Base-by-base conservation (phyloP, 139 green algal genomes). In the Dunaliella primolecta region DNA sequence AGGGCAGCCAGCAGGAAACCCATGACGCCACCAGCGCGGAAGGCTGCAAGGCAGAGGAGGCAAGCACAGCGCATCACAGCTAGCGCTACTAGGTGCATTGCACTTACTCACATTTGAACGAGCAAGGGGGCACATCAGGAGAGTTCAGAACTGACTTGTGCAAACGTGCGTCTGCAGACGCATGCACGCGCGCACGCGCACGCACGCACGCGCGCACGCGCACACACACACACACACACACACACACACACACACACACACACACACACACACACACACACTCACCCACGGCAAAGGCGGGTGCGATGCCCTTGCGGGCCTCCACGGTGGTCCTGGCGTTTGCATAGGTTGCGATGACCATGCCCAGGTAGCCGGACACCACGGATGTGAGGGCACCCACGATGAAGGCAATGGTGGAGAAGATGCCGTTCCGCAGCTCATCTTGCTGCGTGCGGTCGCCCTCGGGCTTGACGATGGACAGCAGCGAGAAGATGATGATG, bases 11-110 rank as follows among this genome's bases (percentile, higher is more conserved):
- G 91, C 82, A 98, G 84, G 91, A 99, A 99, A 80, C 97, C 97
- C 97, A 99, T 99, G 35, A 99, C 97, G 29, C 97, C 95, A 74
- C 97, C 97, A 81, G 96, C 97, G 87, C 97, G 94, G 94, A 99
- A 99, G 64, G 97, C 96, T 94, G 92, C 91, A 86, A 1, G 55
- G 20, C 21, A 86, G 29, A 71, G n/a, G n/a, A n/a, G n/a, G n/a
- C n/a, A n/a, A n/a, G n/a, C n/a, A n/a, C n/a, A n/a, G 35, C 1
- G 46, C 25, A 75, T 32, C 21, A 71, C n/a, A n/a, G n/a, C n/a
- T n/a, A n/a, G n/a, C n/a, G n/a, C n/a, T n/a, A n/a, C n/a, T n/a
- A n/a, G n/a, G n/a, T n/a, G n/a, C n/a, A n/a, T n/a, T n/a, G n/a
- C n/a, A n/a, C n/a, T n/a, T n/a, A n/a, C n/a, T n/a, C n/a, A n/a